These are phyloP conservation scores for Dentipellis fragilis DNA, from an alignment of 768 basidiomycete genomes.

Conservation along the genomic window DNA sequence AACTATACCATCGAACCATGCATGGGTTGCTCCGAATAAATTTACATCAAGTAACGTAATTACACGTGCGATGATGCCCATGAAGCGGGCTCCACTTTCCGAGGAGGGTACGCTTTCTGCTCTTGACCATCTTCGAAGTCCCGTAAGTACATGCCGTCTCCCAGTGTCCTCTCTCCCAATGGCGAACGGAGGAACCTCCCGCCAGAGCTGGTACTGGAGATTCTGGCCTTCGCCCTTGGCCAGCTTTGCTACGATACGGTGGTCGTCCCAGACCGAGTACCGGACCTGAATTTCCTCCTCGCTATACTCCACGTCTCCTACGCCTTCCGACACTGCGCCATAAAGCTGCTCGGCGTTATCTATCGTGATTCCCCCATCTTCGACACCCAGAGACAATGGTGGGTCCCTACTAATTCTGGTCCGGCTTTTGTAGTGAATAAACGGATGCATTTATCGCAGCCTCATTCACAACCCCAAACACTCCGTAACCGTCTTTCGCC, in stretches of 20 bases:
- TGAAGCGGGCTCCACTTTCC: no score
- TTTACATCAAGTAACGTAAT: no score
- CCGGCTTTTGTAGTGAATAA: no score
- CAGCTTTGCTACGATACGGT: not conserved
- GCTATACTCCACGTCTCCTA: not conserved
- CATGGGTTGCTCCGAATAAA: no score
- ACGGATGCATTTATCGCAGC: not conserved
- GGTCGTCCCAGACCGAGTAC: not conserved
- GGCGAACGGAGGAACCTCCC: not conserved
- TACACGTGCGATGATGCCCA: no score
- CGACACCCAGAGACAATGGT: not conserved
- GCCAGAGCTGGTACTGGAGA: not conserved
- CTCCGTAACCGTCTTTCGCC: not conserved
- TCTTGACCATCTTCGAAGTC: no score
- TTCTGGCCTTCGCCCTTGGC: not conserved
- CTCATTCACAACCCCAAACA: not conserved
- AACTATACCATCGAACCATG: conserved; percentile 50
- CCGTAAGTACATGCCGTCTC: not conserved
- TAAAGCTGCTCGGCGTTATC: not conserved
- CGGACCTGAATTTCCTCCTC: not conserved
- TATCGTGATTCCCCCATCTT: not conserved
- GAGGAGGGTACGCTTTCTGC: no score
- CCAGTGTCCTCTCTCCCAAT: not conserved
- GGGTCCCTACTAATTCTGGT: not conserved
- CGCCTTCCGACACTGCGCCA: not conserved